A percentile compares a stretch with the other conserved stretches of the same genome.
Conservation (phyloP, 164 flowering plant genomes). For the Magnolia kwangsiensis region DNA sequence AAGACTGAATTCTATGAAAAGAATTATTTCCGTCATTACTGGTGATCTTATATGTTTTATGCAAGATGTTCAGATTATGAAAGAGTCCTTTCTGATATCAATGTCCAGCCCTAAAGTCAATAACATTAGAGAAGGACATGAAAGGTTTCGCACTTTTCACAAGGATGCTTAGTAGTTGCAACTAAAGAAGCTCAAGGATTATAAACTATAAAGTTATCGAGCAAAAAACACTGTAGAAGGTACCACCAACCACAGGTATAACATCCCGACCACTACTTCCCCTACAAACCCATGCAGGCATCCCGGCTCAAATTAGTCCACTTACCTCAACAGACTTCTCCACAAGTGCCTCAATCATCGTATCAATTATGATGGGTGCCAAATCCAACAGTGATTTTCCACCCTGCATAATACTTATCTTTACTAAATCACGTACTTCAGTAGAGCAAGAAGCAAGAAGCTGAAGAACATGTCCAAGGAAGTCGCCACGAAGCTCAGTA, state of each 20-base stretch:
- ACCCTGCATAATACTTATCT: conserved; percentile 66
- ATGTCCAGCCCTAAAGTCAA: too few relatives aligned
- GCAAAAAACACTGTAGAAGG: not conserved
- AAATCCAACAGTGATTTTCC: conserved; percentile 54
- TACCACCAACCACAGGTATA: not conserved
- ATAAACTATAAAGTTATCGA: not conserved
- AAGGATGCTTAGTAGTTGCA: too few relatives aligned
- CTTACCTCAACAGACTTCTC: conserved; percentile 88
- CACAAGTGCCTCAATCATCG: conserved; percentile 64
- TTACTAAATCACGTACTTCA: conserved; percentile 71
- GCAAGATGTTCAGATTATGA: too few relatives aligned
- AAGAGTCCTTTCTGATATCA: too few relatives aligned
- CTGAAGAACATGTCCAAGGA: conserved; percentile 51
- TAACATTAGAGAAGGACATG: too few relatives aligned
- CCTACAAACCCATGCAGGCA: not conserved
- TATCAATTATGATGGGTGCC: conserved; percentile 45
- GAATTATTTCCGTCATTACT: too few relatives aligned
- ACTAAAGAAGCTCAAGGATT: too few relatives aligned
- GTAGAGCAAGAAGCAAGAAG: conserved; percentile 63
- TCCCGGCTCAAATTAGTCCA: not conserved
- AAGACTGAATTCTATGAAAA: too few relatives aligned
- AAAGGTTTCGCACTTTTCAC: too few relatives aligned
- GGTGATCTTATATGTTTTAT: too few relatives aligned
- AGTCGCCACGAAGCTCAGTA: conserved; percentile 55
- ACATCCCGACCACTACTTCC: not conserved